A percentile compares a stretch with the other conserved stretches of the same genome.
These are phyloP conservation scores for Bertia moriformis DNA, from an alignment of 2,329 filamentous ascomycete genomes.

Conservation along the genomic window DNA sequence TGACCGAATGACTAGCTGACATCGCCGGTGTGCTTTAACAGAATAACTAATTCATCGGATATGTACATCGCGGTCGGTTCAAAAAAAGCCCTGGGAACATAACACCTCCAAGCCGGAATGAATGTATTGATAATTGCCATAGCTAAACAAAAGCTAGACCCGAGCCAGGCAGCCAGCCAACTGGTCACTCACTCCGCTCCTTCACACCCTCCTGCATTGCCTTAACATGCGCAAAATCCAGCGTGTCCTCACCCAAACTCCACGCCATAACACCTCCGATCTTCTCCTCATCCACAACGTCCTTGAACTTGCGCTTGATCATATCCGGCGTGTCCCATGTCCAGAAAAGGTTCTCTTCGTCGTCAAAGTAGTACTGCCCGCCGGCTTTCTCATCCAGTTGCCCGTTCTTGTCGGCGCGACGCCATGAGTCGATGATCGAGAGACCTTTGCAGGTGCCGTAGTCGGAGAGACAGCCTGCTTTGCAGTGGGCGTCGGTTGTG, in stretches of 20 bases:
- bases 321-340: conserved; percentile 14
- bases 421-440: background rate
- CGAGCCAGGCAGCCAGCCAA: no score
- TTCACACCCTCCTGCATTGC: conserved; percentile 13
- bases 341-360: conserved; percentile 14
- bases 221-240: conserved; percentile 22
- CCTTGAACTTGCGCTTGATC: conserved; percentile 12
- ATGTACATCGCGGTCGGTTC: no score
- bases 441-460: conserved; percentile 15
- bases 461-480: conserved; percentile 17
- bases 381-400: conserved; percentile 12
- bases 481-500: conserved; percentile 13
- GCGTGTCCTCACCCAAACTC: conserved; percentile 17
- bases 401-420: conserved; percentile 7
- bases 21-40: no score
- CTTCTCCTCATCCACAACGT: conserved; percentile 9
- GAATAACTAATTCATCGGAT: no score
- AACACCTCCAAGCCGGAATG: no score
- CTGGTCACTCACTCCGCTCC: no score
- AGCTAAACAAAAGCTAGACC: no score
- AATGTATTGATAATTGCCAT: no score
- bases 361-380: conserved; percentile 15
- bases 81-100: no score
- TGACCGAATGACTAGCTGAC: no score
- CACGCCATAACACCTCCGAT: conserved; percentile 18